These are phyloP conservation scores for Mucor irregularis DNA, from an alignment of 371 early-diverging fungal species.

Conservation along the genomic window DNA sequence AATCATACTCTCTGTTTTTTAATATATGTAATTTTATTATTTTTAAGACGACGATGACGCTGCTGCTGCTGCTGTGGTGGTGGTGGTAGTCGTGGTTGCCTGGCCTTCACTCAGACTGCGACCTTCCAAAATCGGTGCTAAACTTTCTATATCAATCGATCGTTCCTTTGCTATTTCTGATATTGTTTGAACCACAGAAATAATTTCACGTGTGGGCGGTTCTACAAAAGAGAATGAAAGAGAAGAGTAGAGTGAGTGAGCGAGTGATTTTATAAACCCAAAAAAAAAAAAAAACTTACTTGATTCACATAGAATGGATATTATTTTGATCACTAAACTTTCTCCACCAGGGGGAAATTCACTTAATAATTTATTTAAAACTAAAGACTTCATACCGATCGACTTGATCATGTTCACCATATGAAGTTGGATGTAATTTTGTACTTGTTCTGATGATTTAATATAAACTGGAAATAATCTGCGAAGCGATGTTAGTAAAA, in stretches of 20 bases:
- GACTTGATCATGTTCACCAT: slow-evolving; percentile 77
- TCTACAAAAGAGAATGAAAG: slow-evolving; percentile 11
- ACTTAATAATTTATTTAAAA: slow-evolving; percentile 61
- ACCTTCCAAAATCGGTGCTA: slow-evolving; percentile 21
- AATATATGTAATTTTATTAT: neutral
- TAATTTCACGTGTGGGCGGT: slow-evolving; percentile 28
- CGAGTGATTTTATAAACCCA: neutral
- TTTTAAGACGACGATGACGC: neutral
- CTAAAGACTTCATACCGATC: slow-evolving; percentile 64
- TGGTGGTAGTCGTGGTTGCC: no score
- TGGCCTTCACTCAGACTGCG: slow-evolving; percentile 13
- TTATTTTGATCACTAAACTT: slow-evolving; percentile 67
- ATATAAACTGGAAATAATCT: slow-evolving; percentile 65
- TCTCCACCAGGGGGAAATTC: slow-evolving; percentile 79
- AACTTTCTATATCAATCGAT: slow-evolving; percentile 17
- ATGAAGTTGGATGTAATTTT: slow-evolving; percentile 61
- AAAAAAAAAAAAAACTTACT: slow-evolving; percentile 36
- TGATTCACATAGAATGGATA: slow-evolving; percentile 72
- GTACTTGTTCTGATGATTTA: slow-evolving; percentile 49
- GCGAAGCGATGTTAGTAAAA: neutral
- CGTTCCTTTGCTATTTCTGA: slow-evolving; percentile 14
- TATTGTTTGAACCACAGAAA: slow-evolving; percentile 15
- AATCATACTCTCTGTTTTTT: no score
- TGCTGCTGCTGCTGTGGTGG: slow-evolving; percentile 2
- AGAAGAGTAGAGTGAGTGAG: neutral